Conservation (phyloP, 371 early-diverging fungal species). For the Haplosporangium sp. region DNA sequence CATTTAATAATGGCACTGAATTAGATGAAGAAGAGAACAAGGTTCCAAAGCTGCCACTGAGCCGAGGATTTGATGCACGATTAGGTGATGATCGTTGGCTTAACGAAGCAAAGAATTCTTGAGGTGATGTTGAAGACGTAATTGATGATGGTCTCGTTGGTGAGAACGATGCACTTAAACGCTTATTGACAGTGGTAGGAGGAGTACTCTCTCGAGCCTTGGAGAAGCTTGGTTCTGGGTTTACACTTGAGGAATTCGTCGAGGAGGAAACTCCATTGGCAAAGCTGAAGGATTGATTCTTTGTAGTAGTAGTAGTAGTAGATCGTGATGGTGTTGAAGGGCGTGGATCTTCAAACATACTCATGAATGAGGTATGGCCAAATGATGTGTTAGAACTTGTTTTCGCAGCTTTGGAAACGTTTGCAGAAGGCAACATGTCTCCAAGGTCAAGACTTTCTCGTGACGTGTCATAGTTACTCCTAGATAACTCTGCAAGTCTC, state of each 20-base stretch:
- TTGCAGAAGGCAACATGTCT: neutral
- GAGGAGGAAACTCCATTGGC: neutral
- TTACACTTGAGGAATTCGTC: neutral
- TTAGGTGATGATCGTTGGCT: neutral
- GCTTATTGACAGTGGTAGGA: neutral
- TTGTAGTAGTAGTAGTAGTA: neutral
- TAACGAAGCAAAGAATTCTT: neutral
- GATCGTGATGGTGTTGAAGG: neutral
- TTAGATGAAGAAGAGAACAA: neutral
- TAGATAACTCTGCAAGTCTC: neutral
- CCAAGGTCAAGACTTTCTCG: neutral
- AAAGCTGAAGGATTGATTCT: conserved; percentile 3
- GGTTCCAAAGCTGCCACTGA: neutral
- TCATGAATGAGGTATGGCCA: neutral
- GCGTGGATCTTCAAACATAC: neutral
- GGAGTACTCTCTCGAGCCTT: neutral
- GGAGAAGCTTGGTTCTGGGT: neutral
- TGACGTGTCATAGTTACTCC: conserved; percentile 1
- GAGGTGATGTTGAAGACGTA: neutral
- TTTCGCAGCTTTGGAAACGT: neutral
- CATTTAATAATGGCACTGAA: conserved; percentile 2
- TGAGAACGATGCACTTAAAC: conserved; percentile 2
- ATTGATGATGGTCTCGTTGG: neutral
- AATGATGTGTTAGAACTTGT: conserved; percentile 2
- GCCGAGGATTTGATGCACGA: neutral